Percentiles rank a stretch among this genome's conserved stretches.
These are phyloP conservation scores for Naganishia friedmannii DNA, from an alignment of 768 basidiomycete genomes.

Conservation along the genomic window DNA sequence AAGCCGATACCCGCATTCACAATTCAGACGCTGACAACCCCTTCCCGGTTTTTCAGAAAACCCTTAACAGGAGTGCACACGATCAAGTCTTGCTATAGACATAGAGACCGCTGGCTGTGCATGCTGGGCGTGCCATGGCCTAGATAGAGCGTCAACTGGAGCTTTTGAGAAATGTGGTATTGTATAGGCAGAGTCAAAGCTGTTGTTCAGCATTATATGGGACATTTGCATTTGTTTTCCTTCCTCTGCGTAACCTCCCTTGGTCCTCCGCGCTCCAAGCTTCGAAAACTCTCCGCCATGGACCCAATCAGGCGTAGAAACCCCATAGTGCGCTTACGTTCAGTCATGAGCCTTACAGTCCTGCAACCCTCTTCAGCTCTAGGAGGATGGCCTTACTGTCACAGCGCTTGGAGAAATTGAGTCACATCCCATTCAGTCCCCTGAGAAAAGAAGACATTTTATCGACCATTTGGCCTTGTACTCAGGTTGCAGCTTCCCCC, in stretches of 20 bases:
- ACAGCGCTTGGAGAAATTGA: no score
- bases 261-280: no score
- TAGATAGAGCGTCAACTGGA: not conserved
- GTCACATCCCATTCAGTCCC: no score
- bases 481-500: no score
- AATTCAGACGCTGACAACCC: not conserved
- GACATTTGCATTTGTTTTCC: not conserved
- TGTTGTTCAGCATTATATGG: slow-evolving; percentile 1
- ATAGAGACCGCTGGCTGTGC: not conserved
- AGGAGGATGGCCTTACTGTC: no score
- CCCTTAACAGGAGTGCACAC: slow-evolving; percentile 48
- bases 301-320: no score
- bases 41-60: slow-evolving; percentile 45
- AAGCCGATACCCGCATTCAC: not conserved
- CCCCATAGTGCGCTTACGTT: no score
- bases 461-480: no score
- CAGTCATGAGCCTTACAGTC: no score
- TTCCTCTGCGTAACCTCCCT: not conserved
- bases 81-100: slow-evolving; percentile 54
- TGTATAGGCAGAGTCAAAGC: not conserved
- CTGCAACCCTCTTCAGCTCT: no score
- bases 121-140: not conserved
- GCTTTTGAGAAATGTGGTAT: not conserved
- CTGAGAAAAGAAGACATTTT: no score
- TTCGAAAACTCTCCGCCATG: no score